These are phyloP conservation scores for Neurospora hispaniola DNA, from an alignment of 495 filamentous ascomycete species.

Conservation along the genomic window DNA sequence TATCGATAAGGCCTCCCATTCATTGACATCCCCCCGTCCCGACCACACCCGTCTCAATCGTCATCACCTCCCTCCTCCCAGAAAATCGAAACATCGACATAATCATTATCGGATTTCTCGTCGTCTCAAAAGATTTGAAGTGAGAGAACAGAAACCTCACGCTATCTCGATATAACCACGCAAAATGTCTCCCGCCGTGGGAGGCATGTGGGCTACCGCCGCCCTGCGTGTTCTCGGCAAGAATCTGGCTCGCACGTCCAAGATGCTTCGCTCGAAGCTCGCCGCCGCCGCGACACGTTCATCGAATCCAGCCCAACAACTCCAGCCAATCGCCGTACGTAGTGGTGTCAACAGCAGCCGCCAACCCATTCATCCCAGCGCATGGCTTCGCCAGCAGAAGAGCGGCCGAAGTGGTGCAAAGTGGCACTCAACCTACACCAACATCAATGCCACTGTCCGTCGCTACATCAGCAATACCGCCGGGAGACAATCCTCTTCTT, in stretches of 20 bases:
- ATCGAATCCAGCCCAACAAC: conserved; percentile 24
- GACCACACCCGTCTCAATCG: conserved; percentile 8
- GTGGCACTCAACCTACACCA: conserved; percentile 57
- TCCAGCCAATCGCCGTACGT: conserved; percentile 41
- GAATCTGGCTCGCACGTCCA: conserved; percentile 53
- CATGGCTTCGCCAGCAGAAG: conserved; percentile 62
- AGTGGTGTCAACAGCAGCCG: conserved; percentile 32
- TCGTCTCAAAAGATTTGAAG: not conserved
- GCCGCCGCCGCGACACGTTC: conserved; percentile 39
- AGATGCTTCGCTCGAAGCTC: conserved; percentile 51
- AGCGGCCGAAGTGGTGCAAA: conserved; percentile 32
- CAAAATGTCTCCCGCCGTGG: conserved; percentile 51
- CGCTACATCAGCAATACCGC: conserved; percentile 49
- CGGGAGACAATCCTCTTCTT: conserved; percentile 23
- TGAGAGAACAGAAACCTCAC: not conserved
- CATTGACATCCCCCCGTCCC: conserved; percentile 5
- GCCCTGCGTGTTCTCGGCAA: conserved; percentile 58
- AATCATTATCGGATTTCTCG: not conserved
- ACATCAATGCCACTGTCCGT: conserved; percentile 45
- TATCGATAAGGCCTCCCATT: conserved; percentile 15
- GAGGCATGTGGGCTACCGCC: conserved; percentile 62
- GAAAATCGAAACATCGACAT: not conserved
- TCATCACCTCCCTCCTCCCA: not conserved
- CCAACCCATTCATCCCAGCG: conserved; percentile 63
- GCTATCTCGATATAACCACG: conserved; percentile 1